Percentiles rank a stretch among this genome's conserved stretches.
phyloP scores from a whole-genome alignment of 176 grass and related monocot species.

The Oryza meridionalis region DNA sequence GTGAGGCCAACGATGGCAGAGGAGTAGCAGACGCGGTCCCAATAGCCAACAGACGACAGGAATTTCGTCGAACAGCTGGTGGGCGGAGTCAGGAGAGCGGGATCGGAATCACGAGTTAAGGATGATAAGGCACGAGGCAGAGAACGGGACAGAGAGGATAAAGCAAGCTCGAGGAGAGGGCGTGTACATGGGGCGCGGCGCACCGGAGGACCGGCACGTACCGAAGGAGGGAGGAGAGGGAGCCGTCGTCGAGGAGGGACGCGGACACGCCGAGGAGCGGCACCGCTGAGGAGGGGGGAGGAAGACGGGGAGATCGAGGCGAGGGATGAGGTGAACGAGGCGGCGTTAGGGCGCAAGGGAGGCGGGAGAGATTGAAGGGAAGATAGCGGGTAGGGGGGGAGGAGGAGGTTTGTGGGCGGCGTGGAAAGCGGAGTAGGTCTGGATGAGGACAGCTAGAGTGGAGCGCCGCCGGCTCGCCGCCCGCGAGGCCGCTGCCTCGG shows the following conservation, averaged over 20 bases:
- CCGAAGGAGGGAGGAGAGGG: conserved; percentile 46
- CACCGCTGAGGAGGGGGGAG: not conserved
- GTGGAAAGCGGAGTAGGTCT: conserved; percentile 19
- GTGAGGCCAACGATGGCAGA: conserved; percentile 43
- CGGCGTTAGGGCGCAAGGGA: conserved; percentile 14
- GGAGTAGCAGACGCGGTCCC: conserved; percentile 46
- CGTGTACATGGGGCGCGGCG: conserved; percentile 32
- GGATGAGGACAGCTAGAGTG: conserved; percentile 37
- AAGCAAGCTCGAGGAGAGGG: conserved; percentile 44
- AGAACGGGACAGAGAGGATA: conserved; percentile 23
- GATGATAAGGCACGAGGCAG: conserved; percentile 19
- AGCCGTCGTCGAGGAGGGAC: conserved; percentile 40
- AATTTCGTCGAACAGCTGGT: conserved; percentile 56
- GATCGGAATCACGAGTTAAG: not conserved
- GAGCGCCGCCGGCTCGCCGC: conserved; percentile 29
- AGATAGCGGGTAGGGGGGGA: conserved; percentile 37
- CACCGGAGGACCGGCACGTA: conserved; percentile 23
- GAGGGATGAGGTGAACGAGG: conserved; percentile 30
- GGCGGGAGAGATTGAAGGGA: conserved; percentile 17
- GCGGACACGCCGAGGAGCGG: conserved; percentile 10
- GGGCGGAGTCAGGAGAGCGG: not conserved
- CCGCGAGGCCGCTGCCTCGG: not conserved
- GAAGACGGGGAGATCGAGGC: not conserved
- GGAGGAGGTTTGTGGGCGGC: conserved; percentile 26
- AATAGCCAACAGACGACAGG: not conserved